These are phyloP conservation scores for Lachnellula subtilissima DNA, from an alignment of 2,329 filamentous ascomycete species.

Conservation along the genomic window DNA sequence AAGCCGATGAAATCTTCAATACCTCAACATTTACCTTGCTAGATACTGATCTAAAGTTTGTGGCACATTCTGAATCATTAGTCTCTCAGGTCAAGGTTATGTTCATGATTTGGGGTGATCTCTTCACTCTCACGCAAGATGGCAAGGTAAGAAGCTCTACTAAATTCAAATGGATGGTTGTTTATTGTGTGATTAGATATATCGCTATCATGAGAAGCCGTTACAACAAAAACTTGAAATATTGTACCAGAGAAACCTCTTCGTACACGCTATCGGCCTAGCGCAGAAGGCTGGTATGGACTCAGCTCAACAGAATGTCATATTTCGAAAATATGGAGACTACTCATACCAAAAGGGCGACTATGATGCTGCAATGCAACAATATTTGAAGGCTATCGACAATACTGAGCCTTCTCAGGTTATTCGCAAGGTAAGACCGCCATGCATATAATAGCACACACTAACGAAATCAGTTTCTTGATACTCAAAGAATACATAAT, in stretches of 20 bases:
- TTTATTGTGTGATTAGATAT: conserved; percentile 56
- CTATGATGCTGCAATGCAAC: conserved; percentile 98
- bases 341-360: conserved; percentile 92
- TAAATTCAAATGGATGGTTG: conserved; percentile 6
- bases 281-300: conserved; percentile 86
- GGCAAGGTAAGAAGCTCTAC: conserved; percentile 64
- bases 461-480: conserved; percentile 64
- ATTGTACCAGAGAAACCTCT: conserved; percentile 89
- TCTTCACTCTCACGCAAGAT: conserved; percentile 86
- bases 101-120: conserved; percentile 83
- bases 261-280: conserved; percentile 83
- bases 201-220: conserved; percentile 84
- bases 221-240: conserved; percentile 89
- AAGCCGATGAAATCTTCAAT: conserved; percentile 75
- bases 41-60: conserved; percentile 85
- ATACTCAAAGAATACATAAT: conserved; percentile 96
- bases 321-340: conserved; percentile 91
- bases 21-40: conserved; percentile 85
- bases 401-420: conserved; percentile 95
- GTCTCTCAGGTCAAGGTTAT: conserved; percentile 74
- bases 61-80: conserved; percentile 83
- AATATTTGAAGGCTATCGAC: conserved; percentile 93
- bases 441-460: background rate
- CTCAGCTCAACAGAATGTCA: conserved; percentile 76
- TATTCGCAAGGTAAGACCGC: conserved; percentile 67